These are phyloP conservation scores for Microdochium paspali DNA, from an alignment of 2,329 filamentous ascomycete genomes.

Conservation along the genomic window DNA sequence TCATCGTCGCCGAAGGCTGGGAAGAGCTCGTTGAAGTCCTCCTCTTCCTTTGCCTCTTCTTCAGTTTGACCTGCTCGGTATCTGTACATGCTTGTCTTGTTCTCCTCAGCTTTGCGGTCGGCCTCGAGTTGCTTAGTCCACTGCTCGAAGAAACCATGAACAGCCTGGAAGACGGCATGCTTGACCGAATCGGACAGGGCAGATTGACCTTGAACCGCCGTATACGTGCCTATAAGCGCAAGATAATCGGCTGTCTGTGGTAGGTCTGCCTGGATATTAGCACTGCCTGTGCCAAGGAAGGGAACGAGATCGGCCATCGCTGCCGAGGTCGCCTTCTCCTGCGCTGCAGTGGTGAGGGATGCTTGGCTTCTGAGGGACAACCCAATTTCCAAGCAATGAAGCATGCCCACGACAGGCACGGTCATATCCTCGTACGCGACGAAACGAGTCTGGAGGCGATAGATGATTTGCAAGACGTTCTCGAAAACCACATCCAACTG, in stretches of 20 bases:
- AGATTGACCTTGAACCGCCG: conserved; percentile 36
- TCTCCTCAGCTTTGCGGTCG: conserved; percentile 67
- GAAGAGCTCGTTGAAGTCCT: conserved; percentile 74
- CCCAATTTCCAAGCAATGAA: conserved; percentile 71
- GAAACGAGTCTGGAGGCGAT: conserved; percentile 60
- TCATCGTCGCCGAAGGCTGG: conserved; percentile 58
- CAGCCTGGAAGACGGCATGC: conserved; percentile 51
- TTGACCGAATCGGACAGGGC: conserved; percentile 32
- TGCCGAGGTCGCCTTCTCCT: conserved; percentile 20
- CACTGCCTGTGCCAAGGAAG: conserved; percentile 37
- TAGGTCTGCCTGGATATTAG: conserved; percentile 10
- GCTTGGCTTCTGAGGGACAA: conserved; percentile 45
- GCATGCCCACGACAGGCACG: conserved; percentile 65
- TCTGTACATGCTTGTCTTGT: conserved; percentile 69
- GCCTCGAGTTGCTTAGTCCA: conserved; percentile 72
- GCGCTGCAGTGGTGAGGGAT: too few relatives aligned
- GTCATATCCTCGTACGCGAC: conserved; percentile 80
- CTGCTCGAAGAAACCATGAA: conserved; percentile 65
- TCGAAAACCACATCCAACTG: conserved; percentile 41
- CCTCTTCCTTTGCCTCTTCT: conserved; percentile 62
- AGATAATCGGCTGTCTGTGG: conserved; percentile 39
- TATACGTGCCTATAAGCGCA: conserved; percentile 31
- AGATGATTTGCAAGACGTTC: conserved; percentile 58
- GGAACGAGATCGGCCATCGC: conserved; percentile 38
- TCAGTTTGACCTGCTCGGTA: conserved; percentile 73